phyloP scores from a whole-genome alignment of 2,329 filamentous ascomycete species.

The Neospermospora avenae region DNA sequence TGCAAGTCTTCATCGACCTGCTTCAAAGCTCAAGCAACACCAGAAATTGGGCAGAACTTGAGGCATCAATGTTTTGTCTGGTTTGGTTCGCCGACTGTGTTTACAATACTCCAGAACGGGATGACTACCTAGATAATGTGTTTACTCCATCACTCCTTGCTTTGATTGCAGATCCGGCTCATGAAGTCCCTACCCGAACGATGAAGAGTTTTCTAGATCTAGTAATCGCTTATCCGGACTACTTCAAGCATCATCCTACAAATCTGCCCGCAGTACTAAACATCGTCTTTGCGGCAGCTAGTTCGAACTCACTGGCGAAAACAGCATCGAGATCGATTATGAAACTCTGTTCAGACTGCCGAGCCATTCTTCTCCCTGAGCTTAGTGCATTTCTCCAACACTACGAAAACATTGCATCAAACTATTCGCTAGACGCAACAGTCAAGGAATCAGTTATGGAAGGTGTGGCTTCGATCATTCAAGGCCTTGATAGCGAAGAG shows the following conservation, averaged over 20 bases:
- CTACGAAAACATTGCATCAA: slow-evolving; percentile 61
- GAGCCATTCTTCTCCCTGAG: slow-evolving; percentile 64
- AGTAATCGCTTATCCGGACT: slow-evolving; percentile 71
- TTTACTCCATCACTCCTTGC: slow-evolving; percentile 59
- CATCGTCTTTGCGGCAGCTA: slow-evolving; percentile 69
- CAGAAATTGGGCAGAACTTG: slow-evolving; percentile 56
- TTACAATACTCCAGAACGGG: slow-evolving; percentile 53
- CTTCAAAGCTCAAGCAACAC: slow-evolving; percentile 48
- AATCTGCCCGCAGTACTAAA: slow-evolving; percentile 69
- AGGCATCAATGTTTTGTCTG: slow-evolving; percentile 60
- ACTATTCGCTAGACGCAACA: slow-evolving; percentile 59
- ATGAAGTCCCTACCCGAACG: slow-evolving; percentile 57
- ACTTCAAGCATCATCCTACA: slow-evolving; percentile 67
- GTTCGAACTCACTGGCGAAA: slow-evolving; percentile 58
- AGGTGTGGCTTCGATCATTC: slow-evolving; percentile 71
- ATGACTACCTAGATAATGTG: slow-evolving; percentile 56
- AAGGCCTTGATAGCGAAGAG: slow-evolving; percentile 61
- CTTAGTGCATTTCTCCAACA: slow-evolving; percentile 67
- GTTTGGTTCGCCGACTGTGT: slow-evolving; percentile 65
- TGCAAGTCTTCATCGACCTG: slow-evolving; percentile 55
- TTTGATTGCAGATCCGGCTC: slow-evolving; percentile 48
- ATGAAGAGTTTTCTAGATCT: slow-evolving; percentile 67
- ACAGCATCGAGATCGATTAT: slow-evolving; percentile 72
- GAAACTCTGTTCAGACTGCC: slow-evolving; percentile 72
- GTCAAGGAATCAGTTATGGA: slow-evolving; percentile 72